Evolutionary conservation across 2,329 filamentous ascomycete genomes (phyloP).

Genomic region (Acarospora socialis): DNA sequence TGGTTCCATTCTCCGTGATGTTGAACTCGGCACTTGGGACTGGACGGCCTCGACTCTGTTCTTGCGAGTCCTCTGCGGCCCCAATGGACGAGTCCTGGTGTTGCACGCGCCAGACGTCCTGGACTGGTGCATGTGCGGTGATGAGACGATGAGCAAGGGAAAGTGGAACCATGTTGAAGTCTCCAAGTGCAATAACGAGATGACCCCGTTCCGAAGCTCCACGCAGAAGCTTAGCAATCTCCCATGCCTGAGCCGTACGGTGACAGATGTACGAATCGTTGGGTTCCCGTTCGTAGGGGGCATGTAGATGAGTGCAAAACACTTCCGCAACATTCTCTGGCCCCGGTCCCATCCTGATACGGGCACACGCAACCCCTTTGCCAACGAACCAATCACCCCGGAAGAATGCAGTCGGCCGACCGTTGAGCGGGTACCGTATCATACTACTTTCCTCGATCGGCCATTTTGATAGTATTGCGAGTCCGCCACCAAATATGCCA

Average conservation of each 20-base stretch:
- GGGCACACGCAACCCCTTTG: slow-evolving; percentile 78
- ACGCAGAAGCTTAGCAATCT: slow-evolving; percentile 78
- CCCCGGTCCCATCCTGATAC: slow-evolving; percentile 54
- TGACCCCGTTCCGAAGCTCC: slow-evolving; percentile 67
- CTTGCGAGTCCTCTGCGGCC: slow-evolving; percentile 50
- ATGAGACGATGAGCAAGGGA: slow-evolving; percentile 76
- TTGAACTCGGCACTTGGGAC: slow-evolving; percentile 69
- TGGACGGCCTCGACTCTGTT: slow-evolving; percentile 49
- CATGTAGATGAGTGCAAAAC: slow-evolving; percentile 85
- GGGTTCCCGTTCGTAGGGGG: slow-evolving; percentile 68
- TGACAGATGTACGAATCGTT: slow-evolving; percentile 82
- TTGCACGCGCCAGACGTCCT: slow-evolving; percentile 70
- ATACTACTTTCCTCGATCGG: slow-evolving; percentile 82
- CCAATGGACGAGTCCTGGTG: slow-evolving; percentile 77
- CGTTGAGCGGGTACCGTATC: slow-evolving; percentile 79
- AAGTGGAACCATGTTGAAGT: slow-evolving; percentile 92
- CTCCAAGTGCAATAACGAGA: slow-evolving; percentile 72
- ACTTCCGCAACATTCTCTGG: slow-evolving; percentile 63
- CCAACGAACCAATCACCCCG: slow-evolving; percentile 94
- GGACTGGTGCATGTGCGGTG: slow-evolving; percentile 59
- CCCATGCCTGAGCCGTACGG: slow-evolving; percentile 85
- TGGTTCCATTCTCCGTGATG: slow-evolving; percentile 65
- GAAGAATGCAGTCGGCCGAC: slow-evolving; percentile 83
- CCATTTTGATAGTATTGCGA: slow-evolving; percentile 83
- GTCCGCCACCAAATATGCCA: slow-evolving; percentile 76